A percentile compares a stretch with the other conserved stretches of the same genome.
phyloP scores from a whole-genome alignment of 179 eudicot species.

The Dionaea muscipula region DNA sequence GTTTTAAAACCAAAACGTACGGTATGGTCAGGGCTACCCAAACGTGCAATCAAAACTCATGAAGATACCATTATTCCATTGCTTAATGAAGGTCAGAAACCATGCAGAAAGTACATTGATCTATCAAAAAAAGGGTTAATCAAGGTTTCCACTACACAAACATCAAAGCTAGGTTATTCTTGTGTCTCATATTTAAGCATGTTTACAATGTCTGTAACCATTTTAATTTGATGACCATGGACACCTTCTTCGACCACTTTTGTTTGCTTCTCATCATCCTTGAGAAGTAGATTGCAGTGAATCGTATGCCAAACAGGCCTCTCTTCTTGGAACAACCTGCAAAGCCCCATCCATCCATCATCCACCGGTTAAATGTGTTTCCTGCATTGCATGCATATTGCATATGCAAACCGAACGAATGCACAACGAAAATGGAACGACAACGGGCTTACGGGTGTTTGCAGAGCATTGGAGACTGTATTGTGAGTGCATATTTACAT shows the following conservation, averaged over 20 bases:
- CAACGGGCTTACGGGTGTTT: conserved; percentile 64
- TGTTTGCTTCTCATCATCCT: conserved; percentile 30
- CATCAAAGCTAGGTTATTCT: conserved; percentile 29
- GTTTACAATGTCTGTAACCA: conserved; percentile 33
- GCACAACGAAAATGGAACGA: conserved; percentile 7
- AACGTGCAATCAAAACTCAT: no score
- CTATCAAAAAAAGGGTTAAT: no score
- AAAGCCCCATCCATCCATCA: background rate
- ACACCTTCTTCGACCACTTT: conserved; percentile 22
- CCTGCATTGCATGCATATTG: no score
- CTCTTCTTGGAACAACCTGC: conserved; percentile 84
- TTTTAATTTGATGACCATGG: conserved; percentile 30
- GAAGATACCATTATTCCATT: no score
- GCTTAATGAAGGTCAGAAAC: no score
- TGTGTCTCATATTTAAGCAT: conserved; percentile 21
- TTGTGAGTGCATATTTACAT: conserved; percentile 85
- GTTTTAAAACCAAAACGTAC: no score
- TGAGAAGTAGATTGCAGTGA: conserved; percentile 54
- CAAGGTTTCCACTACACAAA: no score
- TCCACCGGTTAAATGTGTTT: background rate
- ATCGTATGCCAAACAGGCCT: conserved; percentile 73
- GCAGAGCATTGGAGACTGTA: conserved; percentile 77
- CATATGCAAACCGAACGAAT: no score
- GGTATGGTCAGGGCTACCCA: no score
- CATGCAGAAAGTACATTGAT: no score